phyloP scores from a whole-genome alignment of 768 basidiomycete species.

The Leccinum subgranulosum region DNA sequence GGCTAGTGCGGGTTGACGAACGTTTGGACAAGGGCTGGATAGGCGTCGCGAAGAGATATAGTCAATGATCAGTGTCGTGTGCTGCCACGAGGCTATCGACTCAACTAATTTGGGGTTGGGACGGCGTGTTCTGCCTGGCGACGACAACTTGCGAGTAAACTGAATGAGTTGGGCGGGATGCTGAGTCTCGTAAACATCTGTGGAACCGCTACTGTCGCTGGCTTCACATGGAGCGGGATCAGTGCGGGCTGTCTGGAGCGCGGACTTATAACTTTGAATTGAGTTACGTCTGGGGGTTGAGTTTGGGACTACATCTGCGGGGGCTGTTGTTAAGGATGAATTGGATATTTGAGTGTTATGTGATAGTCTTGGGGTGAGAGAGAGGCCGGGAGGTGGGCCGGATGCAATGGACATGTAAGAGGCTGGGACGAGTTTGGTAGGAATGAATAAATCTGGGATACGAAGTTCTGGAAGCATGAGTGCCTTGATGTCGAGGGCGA shows the following conservation, averaged over 20 bases:
- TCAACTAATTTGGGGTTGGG: conserved; percentile 54
- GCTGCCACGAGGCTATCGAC: conserved; percentile 15
- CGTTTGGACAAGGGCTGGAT: conserved; percentile 60
- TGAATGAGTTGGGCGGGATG: conserved; percentile 25
- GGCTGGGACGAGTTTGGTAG: conserved; percentile 44
- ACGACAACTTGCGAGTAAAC: conserved; percentile 28
- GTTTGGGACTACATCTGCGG: conserved; percentile 13
- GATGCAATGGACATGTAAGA: conserved; percentile 26
- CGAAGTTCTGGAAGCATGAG: conserved; percentile 52
- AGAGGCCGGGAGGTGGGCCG: conserved; percentile 25
- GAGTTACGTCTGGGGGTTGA: conserved; percentile 19
- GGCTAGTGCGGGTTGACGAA: conserved; percentile 33
- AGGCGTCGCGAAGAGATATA: conserved; percentile 11
- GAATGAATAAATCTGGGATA: conserved; percentile 58
- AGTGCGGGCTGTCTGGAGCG: conserved; percentile 23
- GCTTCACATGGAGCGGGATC: conserved; percentile 40
- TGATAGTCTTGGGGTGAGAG: conserved; percentile 14
- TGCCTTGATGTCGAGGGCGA: conserved; percentile 57
- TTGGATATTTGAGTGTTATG: conserved; percentile 9
- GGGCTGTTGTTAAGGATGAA: conserved; percentile 7
- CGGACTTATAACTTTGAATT: conserved; percentile 43
- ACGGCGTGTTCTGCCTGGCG: conserved; percentile 37
- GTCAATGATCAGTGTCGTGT: conserved; percentile 7
- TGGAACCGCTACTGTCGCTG: conserved; percentile 43
- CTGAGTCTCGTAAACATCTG: conserved; percentile 39